phyloP scores from a whole-genome alignment of 306 rosid species.

The Erythrophleum fordii region DNA sequence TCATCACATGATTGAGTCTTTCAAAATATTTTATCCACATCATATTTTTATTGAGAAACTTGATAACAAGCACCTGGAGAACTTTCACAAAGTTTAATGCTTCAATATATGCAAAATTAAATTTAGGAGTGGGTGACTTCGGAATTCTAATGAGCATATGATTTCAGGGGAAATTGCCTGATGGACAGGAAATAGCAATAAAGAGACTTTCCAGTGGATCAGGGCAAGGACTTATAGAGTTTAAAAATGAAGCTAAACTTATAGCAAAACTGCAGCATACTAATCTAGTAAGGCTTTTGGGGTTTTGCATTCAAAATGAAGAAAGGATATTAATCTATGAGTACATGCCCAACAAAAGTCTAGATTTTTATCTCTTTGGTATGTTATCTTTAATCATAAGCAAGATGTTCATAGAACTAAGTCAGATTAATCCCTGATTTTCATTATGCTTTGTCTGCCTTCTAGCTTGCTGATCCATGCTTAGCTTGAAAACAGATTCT shows the following conservation, averaged over 20 bases:
- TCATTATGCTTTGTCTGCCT: background rate
- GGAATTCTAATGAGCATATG: background rate
- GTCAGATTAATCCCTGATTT: background rate
- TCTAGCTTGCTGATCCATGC: background rate
- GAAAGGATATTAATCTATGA: constrained; percentile 25
- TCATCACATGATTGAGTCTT: too few relatives aligned
- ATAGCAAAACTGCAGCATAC: constrained; percentile 32
- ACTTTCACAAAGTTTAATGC: too few relatives aligned
- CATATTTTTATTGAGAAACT: too few relatives aligned
- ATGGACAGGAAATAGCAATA: constrained; percentile 24
- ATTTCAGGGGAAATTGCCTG: constrained; percentile 19
- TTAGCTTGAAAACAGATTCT: constrained; percentile 10
- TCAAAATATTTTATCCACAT: too few relatives aligned
- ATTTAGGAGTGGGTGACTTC: background rate
- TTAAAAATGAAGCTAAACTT: constrained; percentile 17
- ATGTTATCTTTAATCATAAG: background rate
- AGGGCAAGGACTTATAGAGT: constrained; percentile 27
- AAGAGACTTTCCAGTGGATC: constrained; percentile 25
- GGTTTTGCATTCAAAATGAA: constrained; percentile 25
- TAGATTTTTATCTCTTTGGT: constrained; percentile 20
- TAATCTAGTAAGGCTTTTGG: constrained; percentile 28
- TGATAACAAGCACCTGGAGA: too few relatives aligned
- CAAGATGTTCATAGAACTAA: background rate
- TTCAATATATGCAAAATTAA: background rate
- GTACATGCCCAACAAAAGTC: constrained; percentile 30